Conservation (phyloP, 2,329 filamentous ascomycete genomes). For the Lecanosticta acicola region DNA sequence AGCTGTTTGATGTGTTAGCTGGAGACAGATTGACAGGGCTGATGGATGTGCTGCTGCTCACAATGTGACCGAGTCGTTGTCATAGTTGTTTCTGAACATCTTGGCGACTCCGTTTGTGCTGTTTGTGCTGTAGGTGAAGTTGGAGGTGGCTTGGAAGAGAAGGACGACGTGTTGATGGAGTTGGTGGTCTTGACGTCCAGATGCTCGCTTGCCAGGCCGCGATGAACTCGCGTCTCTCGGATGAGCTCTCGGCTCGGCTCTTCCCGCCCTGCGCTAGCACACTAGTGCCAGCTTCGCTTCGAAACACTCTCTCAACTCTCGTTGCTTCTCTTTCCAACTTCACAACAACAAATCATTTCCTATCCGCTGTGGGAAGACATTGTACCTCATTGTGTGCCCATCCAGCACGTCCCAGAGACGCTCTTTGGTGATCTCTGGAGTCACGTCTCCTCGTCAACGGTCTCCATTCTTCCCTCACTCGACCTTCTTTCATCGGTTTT, state of each 20-base stretch:
- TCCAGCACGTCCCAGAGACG: too few relatives aligned
- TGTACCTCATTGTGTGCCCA: too few relatives aligned
- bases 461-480: neutral
- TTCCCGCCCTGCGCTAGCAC: too few relatives aligned
- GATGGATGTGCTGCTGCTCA: conserved; percentile 49
- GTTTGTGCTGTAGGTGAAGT: neutral
- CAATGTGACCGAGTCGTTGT: conserved; percentile 99
- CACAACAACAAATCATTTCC: too few relatives aligned
- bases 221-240: conserved; percentile 5
- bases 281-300: too few relatives aligned
- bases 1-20: conserved; percentile 53
- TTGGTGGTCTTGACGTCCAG: neutral
- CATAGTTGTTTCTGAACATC: conserved; percentile 99
- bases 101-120: conserved; percentile 6
- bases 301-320: too few relatives aligned
- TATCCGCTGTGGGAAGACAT: too few relatives aligned
- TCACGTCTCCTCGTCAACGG: too few relatives aligned
- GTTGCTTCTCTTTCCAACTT: too few relatives aligned
- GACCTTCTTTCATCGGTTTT: neutral
- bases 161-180: neutral
- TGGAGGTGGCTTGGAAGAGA: neutral
- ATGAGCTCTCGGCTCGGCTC: too few relatives aligned
- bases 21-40: conserved; percentile 1
- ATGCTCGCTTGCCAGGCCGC: conserved; percentile 1
- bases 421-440: too few relatives aligned